Conservation (phyloP, 2,329 filamentous ascomycete genomes). For the Diaporthe sp. region DNA sequence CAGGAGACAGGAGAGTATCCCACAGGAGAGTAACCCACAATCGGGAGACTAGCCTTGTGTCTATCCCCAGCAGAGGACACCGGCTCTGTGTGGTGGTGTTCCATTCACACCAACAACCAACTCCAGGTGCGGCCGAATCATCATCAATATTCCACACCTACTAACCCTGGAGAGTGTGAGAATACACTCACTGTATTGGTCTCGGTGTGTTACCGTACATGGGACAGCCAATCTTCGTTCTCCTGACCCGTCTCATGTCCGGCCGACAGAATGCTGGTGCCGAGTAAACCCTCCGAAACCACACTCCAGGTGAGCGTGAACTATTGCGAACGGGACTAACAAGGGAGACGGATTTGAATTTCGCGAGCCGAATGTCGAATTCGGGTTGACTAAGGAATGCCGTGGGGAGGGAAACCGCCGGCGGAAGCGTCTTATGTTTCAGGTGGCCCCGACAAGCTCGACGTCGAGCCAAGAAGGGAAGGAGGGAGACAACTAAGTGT, state of each 20-base stretch:
- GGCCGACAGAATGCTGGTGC: neutral
- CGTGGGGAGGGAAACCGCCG: neutral
- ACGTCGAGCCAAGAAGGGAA: neutral
- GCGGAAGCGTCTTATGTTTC: slow-evolving; percentile 22
- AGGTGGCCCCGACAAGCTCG: slow-evolving; percentile 4
- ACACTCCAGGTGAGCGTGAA: neutral
- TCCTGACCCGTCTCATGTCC: too few relatives aligned
- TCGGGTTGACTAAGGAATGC: neutral
- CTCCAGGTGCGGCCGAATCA: neutral
- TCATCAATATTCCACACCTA: neutral
- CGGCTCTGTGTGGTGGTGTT: neutral
- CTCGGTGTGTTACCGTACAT: neutral
- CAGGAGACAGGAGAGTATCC: too few relatives aligned
- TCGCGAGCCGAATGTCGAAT: neutral
- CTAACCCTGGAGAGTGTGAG: neutral
- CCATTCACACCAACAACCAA: neutral
- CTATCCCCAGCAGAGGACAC: neutral
- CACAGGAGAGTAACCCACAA: too few relatives aligned
- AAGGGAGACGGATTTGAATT: neutral
- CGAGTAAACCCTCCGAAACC: neutral
- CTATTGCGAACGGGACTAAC: neutral
- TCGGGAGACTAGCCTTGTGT: too few relatives aligned
- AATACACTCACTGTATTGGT: neutral
- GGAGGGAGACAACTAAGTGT: neutral
- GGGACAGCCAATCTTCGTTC: too few relatives aligned